A percentile compares a stretch with the other conserved stretches of the same genome.
Conservation (phyloP, 73 alveolate genomes). For the Tetrahymena thermophila region DNA sequence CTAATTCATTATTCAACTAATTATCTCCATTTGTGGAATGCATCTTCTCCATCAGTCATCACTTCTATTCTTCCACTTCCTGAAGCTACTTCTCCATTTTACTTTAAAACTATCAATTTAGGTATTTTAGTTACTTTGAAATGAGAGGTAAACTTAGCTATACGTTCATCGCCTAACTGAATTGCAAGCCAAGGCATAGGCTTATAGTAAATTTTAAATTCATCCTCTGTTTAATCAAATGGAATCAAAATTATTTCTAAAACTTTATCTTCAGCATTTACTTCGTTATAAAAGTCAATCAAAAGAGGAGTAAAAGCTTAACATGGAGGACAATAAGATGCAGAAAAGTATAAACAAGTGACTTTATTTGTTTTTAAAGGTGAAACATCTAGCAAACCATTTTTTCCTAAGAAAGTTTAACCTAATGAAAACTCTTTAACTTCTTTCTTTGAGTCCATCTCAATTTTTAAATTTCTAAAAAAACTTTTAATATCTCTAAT, state of each 20-base stretch:
- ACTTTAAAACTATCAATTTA: conserved; percentile 28
- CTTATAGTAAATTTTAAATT: conserved; percentile 53
- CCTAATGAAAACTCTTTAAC: neutral
- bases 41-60: conserved; percentile 46
- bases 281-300: conserved; percentile 76
- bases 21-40: conserved; percentile 44
- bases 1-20: neutral
- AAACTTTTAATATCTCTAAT: neutral
- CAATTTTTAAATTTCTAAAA: neutral
- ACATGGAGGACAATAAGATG: conserved; percentile 76
- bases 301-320: conserved; percentile 73
- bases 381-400: neutral
- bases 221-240: conserved; percentile 69
- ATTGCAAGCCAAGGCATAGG: conserved; percentile 85
- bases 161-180: conserved; percentile 64
- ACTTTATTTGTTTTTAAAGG: neutral
- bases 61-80: conserved; percentile 52
- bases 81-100: conserved; percentile 50
- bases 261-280: conserved; percentile 56
- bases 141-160: conserved; percentile 55
- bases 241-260: conserved; percentile 78
- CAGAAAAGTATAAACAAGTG: neutral
- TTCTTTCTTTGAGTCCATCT: neutral
- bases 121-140: conserved; percentile 85
- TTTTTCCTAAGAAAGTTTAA: neutral